Base-by-base conservation (phyloP, 352 stramenopile genomes). In the Phytophthora kernoviae region DNA sequence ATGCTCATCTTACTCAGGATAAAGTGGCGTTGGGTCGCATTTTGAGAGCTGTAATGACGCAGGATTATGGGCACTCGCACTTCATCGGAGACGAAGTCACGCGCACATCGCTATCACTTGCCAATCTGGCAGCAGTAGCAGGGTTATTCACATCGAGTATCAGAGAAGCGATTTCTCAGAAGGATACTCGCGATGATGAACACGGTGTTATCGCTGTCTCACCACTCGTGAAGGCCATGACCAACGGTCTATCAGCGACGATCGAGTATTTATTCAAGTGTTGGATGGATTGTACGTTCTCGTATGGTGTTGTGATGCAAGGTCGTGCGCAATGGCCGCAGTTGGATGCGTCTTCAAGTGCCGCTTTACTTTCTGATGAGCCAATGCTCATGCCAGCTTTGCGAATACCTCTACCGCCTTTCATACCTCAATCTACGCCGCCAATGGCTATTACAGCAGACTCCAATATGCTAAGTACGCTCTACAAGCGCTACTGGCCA, bases 11-110 rank as follows among this genome's bases (percentile, higher is more conserved):
- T 1, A 70, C 90, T 26, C 71, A 89, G 66, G 83, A 94, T 58
- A 92, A 90, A 49, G 72, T 92, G 26, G 85, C 73, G 1, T 63
- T 92, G 34, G 70, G 73, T 30, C 78, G 85, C 36, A 80, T 94
- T 17, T 42, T 93, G 22, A 83, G 72, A 61, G 84, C 84, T 59
- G 54, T 90, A 11, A 40, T 79, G 18, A 77, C 62, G 14, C 62
- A 75, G 47, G 82, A 91, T 47, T 91, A 87, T 59, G 75, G 79
- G 1, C 81, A 93, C 47, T 55, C 60, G 0, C 75, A 91, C 49
- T 88, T 79, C 40, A 68, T 85, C 20, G 81, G 80, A 18, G 82
- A 88, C 39, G 80, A 91, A 45, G 53, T 77, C 24, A 85, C 73
- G 9, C 78, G 84, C 2, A 73, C 59, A 9, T 77, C 61, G 5